Evolutionary conservation across 441 rosid species (phyloP).

Genomic region (Erysimum pusillum): DNA sequence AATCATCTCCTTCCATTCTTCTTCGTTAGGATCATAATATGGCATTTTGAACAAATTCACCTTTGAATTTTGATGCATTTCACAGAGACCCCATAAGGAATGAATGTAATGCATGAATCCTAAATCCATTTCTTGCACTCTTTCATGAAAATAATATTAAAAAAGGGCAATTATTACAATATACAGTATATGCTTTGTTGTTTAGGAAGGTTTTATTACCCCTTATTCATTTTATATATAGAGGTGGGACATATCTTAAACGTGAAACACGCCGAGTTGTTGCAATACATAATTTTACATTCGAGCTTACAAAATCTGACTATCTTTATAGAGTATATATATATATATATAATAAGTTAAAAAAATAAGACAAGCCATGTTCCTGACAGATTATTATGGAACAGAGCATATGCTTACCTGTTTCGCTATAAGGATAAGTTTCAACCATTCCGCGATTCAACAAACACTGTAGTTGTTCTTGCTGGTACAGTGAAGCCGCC

Average conservation of each 20-base stretch:
- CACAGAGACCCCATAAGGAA: conserved; percentile 9
- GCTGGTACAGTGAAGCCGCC: conserved; percentile 76
- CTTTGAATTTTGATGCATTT: too few species aligned
- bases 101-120: not conserved
- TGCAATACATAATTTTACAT: not conserved
- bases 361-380: not conserved
- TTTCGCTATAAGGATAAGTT: not conserved
- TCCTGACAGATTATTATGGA: conserved; percentile 6
- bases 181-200: not conserved
- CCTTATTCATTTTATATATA: not conserved
- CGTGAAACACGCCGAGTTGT: conserved; percentile 38
- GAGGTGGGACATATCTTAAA: conserved; percentile 35
- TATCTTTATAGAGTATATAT: not conserved
- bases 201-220: not conserved
- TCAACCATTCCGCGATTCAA: conserved; percentile 58
- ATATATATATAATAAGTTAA: not conserved
- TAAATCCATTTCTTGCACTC: conserved; percentile 20
- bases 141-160: not conserved
- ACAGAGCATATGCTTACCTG: conserved; percentile 11
- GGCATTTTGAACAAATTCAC: too few species aligned
- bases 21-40: too few species aligned
- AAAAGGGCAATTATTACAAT: not conserved
- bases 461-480: conserved; percentile 77
- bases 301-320: not conserved
- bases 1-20: too few species aligned